Base-by-base conservation (phyloP, 352 stramenopile genomes). In the Phytophthora ramorum region DNA sequence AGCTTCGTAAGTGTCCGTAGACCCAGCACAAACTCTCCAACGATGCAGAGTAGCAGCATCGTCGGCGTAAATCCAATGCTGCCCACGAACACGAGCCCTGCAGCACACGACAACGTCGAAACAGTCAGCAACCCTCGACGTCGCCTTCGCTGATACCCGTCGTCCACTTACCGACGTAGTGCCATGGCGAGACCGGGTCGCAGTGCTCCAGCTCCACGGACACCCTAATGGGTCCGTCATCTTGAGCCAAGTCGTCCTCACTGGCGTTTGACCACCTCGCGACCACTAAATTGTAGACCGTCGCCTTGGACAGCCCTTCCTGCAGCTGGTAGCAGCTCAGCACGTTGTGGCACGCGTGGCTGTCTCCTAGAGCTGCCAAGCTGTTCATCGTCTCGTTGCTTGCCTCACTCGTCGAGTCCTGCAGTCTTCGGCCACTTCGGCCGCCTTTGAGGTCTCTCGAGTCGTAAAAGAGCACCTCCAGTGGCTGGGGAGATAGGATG, bases 401-500 rank as follows among this genome's bases (percentile, higher is more conserved):
- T 16, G 24, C 38, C 7, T 57, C 43, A 37, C 14, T 20, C 20
- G 38, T 28, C 16, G 53, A 7, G 9, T 66, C 37, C 41, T 49
- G 35, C 26, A 69, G 30, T 17, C 37, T 64, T 7, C 62, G n/a
- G n/a, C n/a, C n/a, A n/a, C n/a, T n/a, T n/a, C n/a, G 46, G 22
- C 43, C 54, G 20, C 47, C 62, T 53, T 74, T 57, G 54, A 65
- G 63, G 49, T 63, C 67, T 55, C 55, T 46, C 32, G 61, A 58
- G 47, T 86, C 79, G 66, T 87, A 87, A 50, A 90, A 85, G 28
- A 71, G 78, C 46, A 84, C 79, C 38, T 88, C 76, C 16, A 90
- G 62, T 28, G 79, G 77, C 30, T 73, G 51, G 1, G 58, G 58
- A 4, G 81, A 79, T 26, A 61, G 47, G 24, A 88, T 63, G 26